Evolutionary conservation across 257 asterid species (phyloP), one percentile per base, ranked within the genome.

Genomic region (Scutellaria minor): DNA sequence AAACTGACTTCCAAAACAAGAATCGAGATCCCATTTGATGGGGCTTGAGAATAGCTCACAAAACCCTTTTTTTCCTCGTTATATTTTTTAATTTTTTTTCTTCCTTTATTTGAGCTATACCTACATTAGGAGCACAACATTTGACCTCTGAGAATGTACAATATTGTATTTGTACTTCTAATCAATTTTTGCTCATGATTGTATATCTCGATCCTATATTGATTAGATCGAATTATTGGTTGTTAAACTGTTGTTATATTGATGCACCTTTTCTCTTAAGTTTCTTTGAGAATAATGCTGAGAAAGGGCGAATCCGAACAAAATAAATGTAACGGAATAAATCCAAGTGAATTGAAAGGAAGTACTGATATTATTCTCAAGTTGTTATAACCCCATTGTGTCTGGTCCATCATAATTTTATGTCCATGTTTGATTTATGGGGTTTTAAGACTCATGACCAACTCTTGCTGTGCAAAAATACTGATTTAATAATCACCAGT

Each of bases 11-110:
- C 22, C 51, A 9, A 65, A 50, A 57, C 1, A 64, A 64, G 67
- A 39, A 65, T 45, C 31, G 48, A 74, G 52, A 9, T 50, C 71
- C 66, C 60, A 65, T 20, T 53, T 72, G 6, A 44, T 20, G 53
- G 53, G 75, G 45, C 45, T 60, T 46, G 61, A 35, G 59, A 18
- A 31, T 22, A 52, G 52, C 60, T 42, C 55, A 0, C 57, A n/a
- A 37, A 48, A 7, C 20, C 71, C 22, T 45, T 60, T 45, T 60
- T 6, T 65, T 15, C 24, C 37, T 27, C n/a, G 31, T 56, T 53
- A 8, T 42, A 9, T 45, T 13, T 18, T 13, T 57, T 14, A 8
- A 13, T 20, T 12, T 55, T 11, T 44, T 9, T 8, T 31, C 22
- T 12, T 40, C 50, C 60, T 6, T 42, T 13, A 53, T n/a, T 50